phyloP scores from a whole-genome alignment of 768 basidiomycete genomes.

The Lanmaoa pseudosensibilis region DNA sequence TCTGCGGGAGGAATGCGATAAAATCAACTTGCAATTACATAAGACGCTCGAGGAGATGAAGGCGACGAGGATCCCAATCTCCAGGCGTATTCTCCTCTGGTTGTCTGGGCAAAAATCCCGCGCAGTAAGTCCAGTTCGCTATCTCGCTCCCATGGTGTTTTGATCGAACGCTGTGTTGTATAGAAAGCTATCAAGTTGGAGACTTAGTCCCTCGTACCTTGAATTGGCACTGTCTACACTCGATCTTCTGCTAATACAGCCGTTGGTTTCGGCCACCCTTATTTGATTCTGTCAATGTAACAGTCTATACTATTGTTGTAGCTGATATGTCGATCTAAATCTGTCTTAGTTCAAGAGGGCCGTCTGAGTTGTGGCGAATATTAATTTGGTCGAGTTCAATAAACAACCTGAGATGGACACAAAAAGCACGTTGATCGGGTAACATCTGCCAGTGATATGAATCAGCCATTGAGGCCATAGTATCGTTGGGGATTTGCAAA shows the following conservation, averaged over 20 bases:
- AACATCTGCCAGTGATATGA: too few relatives aligned
- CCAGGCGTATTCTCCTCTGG: constrained; percentile 9
- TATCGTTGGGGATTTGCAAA: too few relatives aligned
- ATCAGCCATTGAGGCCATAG: too few relatives aligned
- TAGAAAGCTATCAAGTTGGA: constrained; percentile 8
- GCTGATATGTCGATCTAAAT: not conserved
- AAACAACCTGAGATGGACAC: too few relatives aligned
- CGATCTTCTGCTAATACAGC: not conserved
- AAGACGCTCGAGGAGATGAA: constrained; percentile 24
- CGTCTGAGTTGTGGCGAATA: too few relatives aligned
- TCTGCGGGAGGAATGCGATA: constrained; percentile 13
- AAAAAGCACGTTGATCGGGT: too few relatives aligned
- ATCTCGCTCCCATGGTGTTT: too few relatives aligned
- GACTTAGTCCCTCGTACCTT: not conserved
- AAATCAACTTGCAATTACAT: constrained; percentile 6
- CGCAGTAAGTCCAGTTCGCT: not conserved
- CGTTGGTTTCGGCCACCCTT: not conserved
- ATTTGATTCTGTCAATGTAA: not conserved
- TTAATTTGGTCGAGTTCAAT: too few relatives aligned
- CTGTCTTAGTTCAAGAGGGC: not conserved
- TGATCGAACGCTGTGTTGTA: not conserved
- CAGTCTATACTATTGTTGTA: not conserved
- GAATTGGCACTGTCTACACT: not conserved
- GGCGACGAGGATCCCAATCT: constrained; percentile 16
- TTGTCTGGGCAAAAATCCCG: constrained; percentile 8